Percentiles rank a stretch among this genome's conserved stretches.
Evolutionary conservation across 768 basidiomycete species (phyloP).

Genomic region (Pisolithus marmoratus): DNA sequence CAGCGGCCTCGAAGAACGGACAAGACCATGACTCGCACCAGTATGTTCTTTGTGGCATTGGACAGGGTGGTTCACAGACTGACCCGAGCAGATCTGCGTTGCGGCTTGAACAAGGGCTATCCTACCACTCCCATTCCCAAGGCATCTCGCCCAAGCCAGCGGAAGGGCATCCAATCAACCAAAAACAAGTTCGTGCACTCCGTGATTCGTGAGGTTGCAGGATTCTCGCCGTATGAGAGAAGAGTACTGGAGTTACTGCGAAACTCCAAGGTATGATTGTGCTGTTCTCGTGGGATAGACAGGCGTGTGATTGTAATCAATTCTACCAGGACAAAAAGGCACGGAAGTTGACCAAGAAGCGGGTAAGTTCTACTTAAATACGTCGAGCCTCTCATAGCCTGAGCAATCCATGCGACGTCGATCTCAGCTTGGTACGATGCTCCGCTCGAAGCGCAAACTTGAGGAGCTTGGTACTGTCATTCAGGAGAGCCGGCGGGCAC

Average conservation of each 20-base stretch:
- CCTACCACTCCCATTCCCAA: constrained; percentile 82
- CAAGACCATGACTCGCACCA: constrained; percentile 70
- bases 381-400: neutral
- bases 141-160: constrained; percentile 72
- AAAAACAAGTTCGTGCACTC: constrained; percentile 94
- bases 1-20: constrained; percentile 40
- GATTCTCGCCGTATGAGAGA: constrained; percentile 96
- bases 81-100: constrained; percentile 61
- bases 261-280: constrained; percentile 81
- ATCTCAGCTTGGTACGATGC: constrained; percentile 86
- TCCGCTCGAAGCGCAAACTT: constrained; percentile 97
- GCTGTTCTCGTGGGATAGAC: neutral
- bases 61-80: constrained; percentile 5
- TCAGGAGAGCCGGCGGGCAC: constrained; percentile 84
- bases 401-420: constrained; percentile 1
- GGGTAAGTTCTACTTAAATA: constrained; percentile 53
- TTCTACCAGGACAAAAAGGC: constrained; percentile 90
- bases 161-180: constrained; percentile 86
- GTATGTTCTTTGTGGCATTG: constrained; percentile 41
- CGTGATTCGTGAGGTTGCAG: constrained; percentile 93
- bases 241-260: constrained; percentile 96
- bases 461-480: constrained; percentile 92
- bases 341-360: constrained; percentile 98
- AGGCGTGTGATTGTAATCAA: neutral
- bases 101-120: constrained; percentile 83